Conservation (phyloP, 2,329 filamentous ascomycete species). For the Decorospora gaudefroyi region DNA sequence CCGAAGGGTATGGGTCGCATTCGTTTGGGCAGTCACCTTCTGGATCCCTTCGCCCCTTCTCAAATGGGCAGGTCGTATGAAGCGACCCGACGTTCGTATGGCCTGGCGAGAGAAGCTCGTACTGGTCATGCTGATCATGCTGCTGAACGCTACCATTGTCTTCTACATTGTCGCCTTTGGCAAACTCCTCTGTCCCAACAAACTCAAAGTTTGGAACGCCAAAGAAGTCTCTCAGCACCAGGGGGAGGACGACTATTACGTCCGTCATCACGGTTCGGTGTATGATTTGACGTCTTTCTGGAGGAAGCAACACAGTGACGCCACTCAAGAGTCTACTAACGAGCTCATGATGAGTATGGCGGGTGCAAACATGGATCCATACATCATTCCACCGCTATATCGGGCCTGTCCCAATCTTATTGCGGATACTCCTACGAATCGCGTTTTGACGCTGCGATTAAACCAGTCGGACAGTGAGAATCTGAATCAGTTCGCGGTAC, state of each 20-base stretch:
- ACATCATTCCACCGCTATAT: conserved; percentile 79
- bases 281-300: conserved; percentile 93
- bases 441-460: conserved; percentile 60
- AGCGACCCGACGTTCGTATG: conserved; percentile 92
- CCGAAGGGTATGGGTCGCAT: conserved; percentile 76
- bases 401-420: conserved; percentile 76
- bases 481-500: conserved; percentile 62
- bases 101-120: conserved; percentile 97
- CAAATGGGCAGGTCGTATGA: conserved; percentile 87
- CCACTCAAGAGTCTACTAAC: conserved; percentile 61
- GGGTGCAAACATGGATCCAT: conserved; percentile 78
- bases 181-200: conserved; percentile 83
- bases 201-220: conserved; percentile 82
- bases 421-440: conserved; percentile 48
- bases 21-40: conserved; percentile 87
- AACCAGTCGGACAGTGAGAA: conserved; percentile 61
- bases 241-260: conserved; percentile 78
- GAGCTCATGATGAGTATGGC: conserved; percentile 75
- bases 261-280: conserved; percentile 83
- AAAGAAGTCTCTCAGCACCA: conserved; percentile 72
- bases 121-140: conserved; percentile 74
- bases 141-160: conserved; percentile 79
- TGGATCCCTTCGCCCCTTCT: conserved; percentile 91
- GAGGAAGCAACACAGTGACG: conserved; percentile 81
- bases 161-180: conserved; percentile 95